phyloP scores from a whole-genome alignment of 2,329 filamentous ascomycete genomes.

The Cytospora chrysosperma region DNA sequence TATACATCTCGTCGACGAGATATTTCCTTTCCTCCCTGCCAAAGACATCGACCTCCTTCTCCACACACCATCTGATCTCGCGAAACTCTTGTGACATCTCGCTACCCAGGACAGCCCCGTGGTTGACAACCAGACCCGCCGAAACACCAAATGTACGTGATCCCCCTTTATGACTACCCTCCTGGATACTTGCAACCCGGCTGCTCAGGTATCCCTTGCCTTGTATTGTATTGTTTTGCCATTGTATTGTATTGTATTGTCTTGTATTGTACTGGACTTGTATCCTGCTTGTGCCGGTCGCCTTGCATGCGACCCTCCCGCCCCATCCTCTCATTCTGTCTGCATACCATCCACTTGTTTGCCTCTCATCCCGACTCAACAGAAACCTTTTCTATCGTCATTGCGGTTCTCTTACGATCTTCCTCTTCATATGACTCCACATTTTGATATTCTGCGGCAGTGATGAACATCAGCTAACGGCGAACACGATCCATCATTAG shows the following conservation, averaged over 20 bases:
- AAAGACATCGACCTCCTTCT: not conserved
- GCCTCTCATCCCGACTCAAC: constrained; percentile 16
- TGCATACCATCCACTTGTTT: not conserved
- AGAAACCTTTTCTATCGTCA: constrained; percentile 12
- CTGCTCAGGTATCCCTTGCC: constrained; percentile 34
- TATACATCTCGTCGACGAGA: constrained; percentile 19
- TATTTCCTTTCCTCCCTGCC: not conserved
- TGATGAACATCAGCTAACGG: constrained; percentile 8
- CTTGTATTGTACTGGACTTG: constrained; percentile 26
- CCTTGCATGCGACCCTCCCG: constrained; percentile 25
- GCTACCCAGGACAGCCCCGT: constrained; percentile 30
- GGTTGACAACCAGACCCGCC: constrained; percentile 34
- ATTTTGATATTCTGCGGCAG: not conserved
- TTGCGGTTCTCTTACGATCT: not conserved
- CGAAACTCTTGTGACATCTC: constrained; percentile 19
- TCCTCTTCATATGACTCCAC: constrained; percentile 22
- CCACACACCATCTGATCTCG: constrained; percentile 21
- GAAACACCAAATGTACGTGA: constrained; percentile 46
- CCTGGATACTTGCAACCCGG: constrained; percentile 32
- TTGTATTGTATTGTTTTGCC: constrained; percentile 27
- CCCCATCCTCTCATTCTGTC: constrained; percentile 17
- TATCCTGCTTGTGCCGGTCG: constrained; percentile 22
- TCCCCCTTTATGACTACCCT: constrained; percentile 30
- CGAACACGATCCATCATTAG: constrained; percentile 3
- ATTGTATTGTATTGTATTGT: constrained; percentile 1